phyloP scores from a whole-genome alignment of 2,329 filamentous ascomycete species.

The Berkeleyomyces rouxiae region DNA sequence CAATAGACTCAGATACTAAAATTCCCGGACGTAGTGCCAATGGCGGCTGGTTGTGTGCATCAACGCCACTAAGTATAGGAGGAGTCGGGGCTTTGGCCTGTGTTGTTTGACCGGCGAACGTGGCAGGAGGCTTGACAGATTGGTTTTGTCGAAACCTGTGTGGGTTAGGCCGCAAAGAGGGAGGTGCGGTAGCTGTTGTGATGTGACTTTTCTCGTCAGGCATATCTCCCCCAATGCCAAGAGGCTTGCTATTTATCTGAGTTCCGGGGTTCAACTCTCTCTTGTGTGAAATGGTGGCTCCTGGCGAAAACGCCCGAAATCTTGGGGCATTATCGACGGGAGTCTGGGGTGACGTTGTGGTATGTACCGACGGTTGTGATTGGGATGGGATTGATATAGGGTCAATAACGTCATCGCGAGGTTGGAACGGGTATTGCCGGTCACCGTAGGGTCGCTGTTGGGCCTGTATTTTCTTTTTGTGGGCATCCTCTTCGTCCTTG shows the following conservation, averaged over 20 bases:
- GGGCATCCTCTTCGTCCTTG: slow-evolving; percentile 1
- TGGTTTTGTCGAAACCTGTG: background rate
- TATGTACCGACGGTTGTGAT: background rate
- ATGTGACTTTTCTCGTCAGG: background rate
- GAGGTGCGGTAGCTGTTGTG: background rate
- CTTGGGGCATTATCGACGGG: background rate
- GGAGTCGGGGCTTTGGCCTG: background rate
- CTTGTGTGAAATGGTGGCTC: background rate
- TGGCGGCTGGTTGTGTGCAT: background rate
- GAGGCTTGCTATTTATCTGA: background rate
- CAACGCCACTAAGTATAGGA: background rate
- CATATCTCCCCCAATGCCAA: background rate
- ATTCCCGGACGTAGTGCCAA: slow-evolving; percentile 4
- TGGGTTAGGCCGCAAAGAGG: background rate
- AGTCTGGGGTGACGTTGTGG: background rate
- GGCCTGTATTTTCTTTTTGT: background rate
- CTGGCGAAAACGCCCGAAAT: slow-evolving; percentile 9
- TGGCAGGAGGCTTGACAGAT: background rate
- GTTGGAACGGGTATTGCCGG: slow-evolving; percentile 14
- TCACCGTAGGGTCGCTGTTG: slow-evolving; percentile 6
- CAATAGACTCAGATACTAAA: background rate
- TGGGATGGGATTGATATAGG: background rate
- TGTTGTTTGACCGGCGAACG: background rate
- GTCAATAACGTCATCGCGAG: background rate
- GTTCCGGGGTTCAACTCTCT: background rate